A percentile compares a stretch with the other conserved stretches of the same genome.
Conservation (phyloP, 768 basidiomycete species). For the Russula compacta region DNA sequence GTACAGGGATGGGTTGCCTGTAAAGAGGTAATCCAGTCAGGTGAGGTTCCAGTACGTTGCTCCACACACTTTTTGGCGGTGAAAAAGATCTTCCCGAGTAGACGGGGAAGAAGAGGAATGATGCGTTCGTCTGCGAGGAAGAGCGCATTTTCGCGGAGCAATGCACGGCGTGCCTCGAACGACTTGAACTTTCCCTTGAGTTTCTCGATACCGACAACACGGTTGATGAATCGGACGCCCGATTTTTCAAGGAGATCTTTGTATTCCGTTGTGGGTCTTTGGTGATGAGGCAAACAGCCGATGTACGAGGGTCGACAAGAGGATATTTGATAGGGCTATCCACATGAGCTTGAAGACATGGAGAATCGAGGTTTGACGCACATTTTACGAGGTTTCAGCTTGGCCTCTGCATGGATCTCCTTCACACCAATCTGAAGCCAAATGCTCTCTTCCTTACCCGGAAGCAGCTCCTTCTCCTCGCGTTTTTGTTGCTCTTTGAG, state of each 20-base stretch:
- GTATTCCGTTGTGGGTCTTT: conserved; percentile 97
- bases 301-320: conserved; percentile 72
- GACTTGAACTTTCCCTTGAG: conserved; percentile 90
- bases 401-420: conserved; percentile 63
- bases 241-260: conserved; percentile 80
- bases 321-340: conserved; percentile 69
- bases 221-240: conserved; percentile 79
- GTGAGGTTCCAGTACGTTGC: background rate
- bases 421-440: conserved; percentile 89
- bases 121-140: conserved; percentile 93
- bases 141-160: conserved; percentile 82
- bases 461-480: conserved; percentile 66
- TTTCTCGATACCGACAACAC: conserved; percentile 86
- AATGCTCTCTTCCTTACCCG: conserved; percentile 72
- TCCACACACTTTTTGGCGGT: conserved; percentile 83
- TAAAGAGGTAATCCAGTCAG: background rate
- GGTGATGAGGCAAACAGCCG: conserved; percentile 80
- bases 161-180: conserved; percentile 70
- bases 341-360: background rate
- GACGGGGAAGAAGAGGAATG: conserved; percentile 73
- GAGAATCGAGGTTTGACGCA: conserved; percentile 33
- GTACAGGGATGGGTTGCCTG: conserved; percentile 96
- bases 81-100: conserved; percentile 88
- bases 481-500: conserved; percentile 51
- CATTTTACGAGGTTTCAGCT: conserved; percentile 79